Base-by-base conservation (phyloP, 805 yeast species). In the Saccharomycopsis sp. region DNA sequence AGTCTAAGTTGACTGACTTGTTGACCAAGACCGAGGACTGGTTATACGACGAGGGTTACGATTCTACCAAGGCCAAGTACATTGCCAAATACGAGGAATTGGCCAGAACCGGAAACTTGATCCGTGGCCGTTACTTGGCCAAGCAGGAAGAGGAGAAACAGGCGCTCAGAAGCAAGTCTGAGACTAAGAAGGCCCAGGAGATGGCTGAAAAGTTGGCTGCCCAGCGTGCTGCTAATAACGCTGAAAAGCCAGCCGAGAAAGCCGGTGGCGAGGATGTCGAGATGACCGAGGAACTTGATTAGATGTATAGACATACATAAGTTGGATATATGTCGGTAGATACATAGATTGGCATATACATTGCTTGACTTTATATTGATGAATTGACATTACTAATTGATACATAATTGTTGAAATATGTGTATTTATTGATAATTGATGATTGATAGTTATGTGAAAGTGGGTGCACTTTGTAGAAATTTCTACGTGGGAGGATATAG, bases 11-110 rank as follows among this genome's bases (percentile, higher is more conserved):
- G 69, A 73, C 81, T 53, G 87, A 76, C 61, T 80, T 87, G 80
- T 81, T 94, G 71, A 72, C 79, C 69, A 86, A 84, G 73, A 84
- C 98, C 64, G 99, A 94, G 81, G 97, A 92, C 71, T 94, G 99
- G 99, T 83, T 94, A 69, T 94, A 94, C 75, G 96, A 88, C 62
- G 99, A 91, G 58, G 98, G 98, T 70, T 91, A 89, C 71, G 99
- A 94, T 74, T 83, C 97, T 63, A 81, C 91, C 69, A 91, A 94
- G 83, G 99, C 94, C 67, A 89, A 87, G 73, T 94, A 92, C 81
- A 85, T 95, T 75, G 98, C 99, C 70, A 91, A 89, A 77, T 91
- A 91, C 77, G 98, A 94, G 78, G 99, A 94, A 76, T 84, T 94
- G 70, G 96, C 97, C 51, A 82, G 96, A 50, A 79, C 85, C 66